Evolutionary conservation across 306 rosid genomes (phyloP).

Genomic region (Trifolium pratense): DNA sequence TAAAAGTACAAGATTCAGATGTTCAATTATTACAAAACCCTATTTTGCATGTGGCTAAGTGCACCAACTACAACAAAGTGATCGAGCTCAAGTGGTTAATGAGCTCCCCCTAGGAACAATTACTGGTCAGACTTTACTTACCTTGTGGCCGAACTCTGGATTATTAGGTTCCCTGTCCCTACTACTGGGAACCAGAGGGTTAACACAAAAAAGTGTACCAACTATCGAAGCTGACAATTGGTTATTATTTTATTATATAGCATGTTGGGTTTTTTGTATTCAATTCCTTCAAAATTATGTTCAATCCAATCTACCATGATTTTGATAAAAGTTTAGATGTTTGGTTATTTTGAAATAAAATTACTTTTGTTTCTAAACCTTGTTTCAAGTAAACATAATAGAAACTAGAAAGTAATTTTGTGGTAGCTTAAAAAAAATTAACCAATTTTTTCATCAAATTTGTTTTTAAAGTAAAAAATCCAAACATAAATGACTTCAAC

Average conservation of each 20-base stretch:
- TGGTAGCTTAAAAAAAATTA: background rate
- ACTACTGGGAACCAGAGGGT: too few species aligned
- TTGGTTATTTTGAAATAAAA: background rate
- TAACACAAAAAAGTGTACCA: too few species aligned
- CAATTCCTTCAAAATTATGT: background rate
- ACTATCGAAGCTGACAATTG: constrained; percentile 2
- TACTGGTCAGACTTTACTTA: too few species aligned
- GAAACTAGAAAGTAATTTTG: background rate
- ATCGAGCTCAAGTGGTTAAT: too few species aligned
- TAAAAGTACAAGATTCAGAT: background rate
- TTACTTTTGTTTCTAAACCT: background rate
- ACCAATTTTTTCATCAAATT: background rate
- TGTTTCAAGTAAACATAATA: background rate
- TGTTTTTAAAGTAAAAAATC: background rate
- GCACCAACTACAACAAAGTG: background rate
- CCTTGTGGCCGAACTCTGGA: too few species aligned
- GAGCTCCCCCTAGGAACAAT: too few species aligned
- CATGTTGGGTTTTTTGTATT: background rate
- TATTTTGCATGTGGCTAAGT: background rate
- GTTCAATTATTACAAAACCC: too few species aligned
- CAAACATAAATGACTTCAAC: background rate
- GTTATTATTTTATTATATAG: background rate
- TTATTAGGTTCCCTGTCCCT: too few species aligned
- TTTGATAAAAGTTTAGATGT: constrained; percentile 4
- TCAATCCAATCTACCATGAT: background rate